Evolutionary conservation across 768 basidiomycete species (phyloP), one percentile per base, ranked within the genome.

Genomic region (Kwoniella sp.): DNA sequence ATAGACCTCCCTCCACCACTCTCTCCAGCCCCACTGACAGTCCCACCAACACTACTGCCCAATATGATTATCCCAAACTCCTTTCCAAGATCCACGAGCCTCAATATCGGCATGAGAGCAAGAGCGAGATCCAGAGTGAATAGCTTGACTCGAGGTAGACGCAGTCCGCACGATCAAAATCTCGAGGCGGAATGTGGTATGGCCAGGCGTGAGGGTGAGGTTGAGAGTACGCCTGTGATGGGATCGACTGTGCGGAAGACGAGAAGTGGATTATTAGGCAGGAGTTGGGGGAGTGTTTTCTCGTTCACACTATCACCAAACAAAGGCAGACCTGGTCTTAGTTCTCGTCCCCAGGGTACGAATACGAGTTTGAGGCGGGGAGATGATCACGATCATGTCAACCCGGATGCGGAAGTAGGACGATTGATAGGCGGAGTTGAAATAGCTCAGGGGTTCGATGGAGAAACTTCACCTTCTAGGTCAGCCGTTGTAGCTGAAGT

Each of bases 1-100:
- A 76, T 76, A 19, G 74, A 76, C 52, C 65, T 76, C 10, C 74
- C 74, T 2, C 72, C 63, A 5, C 70, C 70, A 1, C 29, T 58
- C 5, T 67, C 66, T 12, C 73, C 73, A 9, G 44, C 59, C 17
- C 40, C 40, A 15, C 40, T 44, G 40, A 44, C 10, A 13, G 65
- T 70, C 33, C 53, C 70, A 25, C 68, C 73, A 1, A 58, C 51
- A 21, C 2, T 19, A 3, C 22, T 46, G 15, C 21, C 37, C 29
- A n/a, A 19, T 2, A 2, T 47, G 2, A 46, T 30, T 19, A 26
- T 47, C 22, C 37, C 51, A 7, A 19, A 52, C 12, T 54, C 62
- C 10, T 37, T 47, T 15, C 37, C 51, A 7, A 19, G 60, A 21
- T 54, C 62, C 10, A 60, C 69, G 2, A 70, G 68, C 54, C 53